Percentiles rank a stretch among this genome's conserved stretches.
phyloP scores from a whole-genome alignment of 2,329 filamentous ascomycete genomes.

The Teratosphaeria destructans region DNA sequence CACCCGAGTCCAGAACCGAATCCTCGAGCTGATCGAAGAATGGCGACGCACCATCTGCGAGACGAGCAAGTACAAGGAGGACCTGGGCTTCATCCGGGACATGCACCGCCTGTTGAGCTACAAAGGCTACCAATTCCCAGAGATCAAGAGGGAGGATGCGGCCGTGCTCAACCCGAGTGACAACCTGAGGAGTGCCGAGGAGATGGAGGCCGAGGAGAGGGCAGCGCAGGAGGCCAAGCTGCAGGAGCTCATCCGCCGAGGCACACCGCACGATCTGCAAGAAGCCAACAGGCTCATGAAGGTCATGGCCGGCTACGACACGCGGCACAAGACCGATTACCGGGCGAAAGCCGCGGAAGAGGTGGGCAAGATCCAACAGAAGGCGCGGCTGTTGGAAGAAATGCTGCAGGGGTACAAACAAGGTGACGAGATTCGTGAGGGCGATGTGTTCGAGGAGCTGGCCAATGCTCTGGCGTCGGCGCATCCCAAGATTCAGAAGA shows the following conservation, averaged over 20 bases:
- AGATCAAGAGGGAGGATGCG: conserved; percentile 84
- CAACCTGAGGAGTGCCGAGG: conserved; percentile 89
- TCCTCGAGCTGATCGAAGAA: conserved; percentile 94
- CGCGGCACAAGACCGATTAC: conserved; percentile 91
- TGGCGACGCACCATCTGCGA: conserved; percentile 98
- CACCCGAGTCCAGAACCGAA: conserved; percentile 79
- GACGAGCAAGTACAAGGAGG: conserved; percentile 94
- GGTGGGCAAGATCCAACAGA: conserved; percentile 88
- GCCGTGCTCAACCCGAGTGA: conserved; percentile 95
- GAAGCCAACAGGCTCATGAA: conserved; percentile 98
- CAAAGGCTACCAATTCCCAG: conserved; percentile 94
- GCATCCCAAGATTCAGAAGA: conserved; percentile 97
- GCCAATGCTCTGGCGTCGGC: conserved; percentile 81
- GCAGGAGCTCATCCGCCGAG: conserved; percentile 88
- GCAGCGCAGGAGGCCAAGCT: conserved; percentile 96
- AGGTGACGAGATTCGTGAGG: conserved; percentile 66
- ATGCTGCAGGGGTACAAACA: conserved; percentile 74
- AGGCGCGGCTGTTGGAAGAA: conserved; percentile 84
- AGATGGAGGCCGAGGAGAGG: conserved; percentile 95
- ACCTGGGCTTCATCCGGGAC: conserved; percentile 88
- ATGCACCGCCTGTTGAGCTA: conserved; percentile 95
- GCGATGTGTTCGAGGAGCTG: conserved; percentile 69
- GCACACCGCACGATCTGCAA: conserved; percentile 83
- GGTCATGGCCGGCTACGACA: conserved; percentile 96
- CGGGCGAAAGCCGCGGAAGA: conserved; percentile 95